Evolutionary conservation across 2,329 filamentous ascomycete species (phyloP), one percentile per base, ranked within the genome.

Genomic region (Fusarium redolens): DNA sequence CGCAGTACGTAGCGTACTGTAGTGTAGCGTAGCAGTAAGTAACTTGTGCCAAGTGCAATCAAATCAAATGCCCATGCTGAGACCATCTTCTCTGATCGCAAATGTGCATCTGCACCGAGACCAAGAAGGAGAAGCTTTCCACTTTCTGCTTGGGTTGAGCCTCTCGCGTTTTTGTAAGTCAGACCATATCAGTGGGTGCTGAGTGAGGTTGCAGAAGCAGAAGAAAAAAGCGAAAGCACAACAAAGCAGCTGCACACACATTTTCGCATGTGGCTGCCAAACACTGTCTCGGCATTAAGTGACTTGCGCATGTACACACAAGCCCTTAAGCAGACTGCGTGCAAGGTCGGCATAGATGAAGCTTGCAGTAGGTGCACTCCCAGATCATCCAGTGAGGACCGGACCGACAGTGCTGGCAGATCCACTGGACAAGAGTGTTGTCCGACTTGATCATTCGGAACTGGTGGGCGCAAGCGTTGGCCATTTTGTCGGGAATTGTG

Each of bases 321-420:
- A 56, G 50, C 61, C 43, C 59, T 75, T 74, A 81, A 52, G 73
- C 75, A 52, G 78, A 72, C 59, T 88, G 83, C 51, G 86, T 85
- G 79, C 91, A 92, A 31, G 85, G 82, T 58, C 89, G 85, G 80
- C 91, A 92, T 35, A 88, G 86, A 81, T 92, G 90, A 56, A 91
- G 82, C 79, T 90, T 90, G 87, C 91, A 93, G 79, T 91, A 91
- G 69, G 86, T 85, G 82, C 91, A 93, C 80, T 92, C 89, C 72
- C 88, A 92, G 77, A 93, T 92, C 81, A 87, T 88, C 89, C 90
- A 92, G 81, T 90, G 88, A 57, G 90, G 90, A 3, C 90, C 90
- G 4, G 87, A 88, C 68, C 89, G 87, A 79, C 91, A 92, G 76
- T 91, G 82, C 66, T 88, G 86, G 83, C 91, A 93, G 56, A 85